A percentile compares a stretch with the other conserved stretches of the same genome.
Evolutionary conservation across 192 early-diverging fungal genomes (phyloP).

Genomic region (Allomyces arbusculus): DNA sequence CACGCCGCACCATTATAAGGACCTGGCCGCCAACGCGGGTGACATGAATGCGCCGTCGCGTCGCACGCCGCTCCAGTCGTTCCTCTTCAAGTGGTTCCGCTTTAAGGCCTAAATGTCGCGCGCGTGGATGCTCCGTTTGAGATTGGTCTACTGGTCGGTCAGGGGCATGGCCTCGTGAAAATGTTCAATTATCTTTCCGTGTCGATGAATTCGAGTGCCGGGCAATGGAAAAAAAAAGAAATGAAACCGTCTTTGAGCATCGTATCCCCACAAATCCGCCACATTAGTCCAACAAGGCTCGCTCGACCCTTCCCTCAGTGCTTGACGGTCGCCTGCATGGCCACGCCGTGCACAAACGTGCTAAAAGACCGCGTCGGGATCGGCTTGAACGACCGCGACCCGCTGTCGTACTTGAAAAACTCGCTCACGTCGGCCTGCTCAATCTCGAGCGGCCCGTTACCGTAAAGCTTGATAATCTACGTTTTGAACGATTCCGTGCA

Average conservation of each 20-base stretch:
- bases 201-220: no score
- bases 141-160: no score
- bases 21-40: neutral
- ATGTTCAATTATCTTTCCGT: no score
- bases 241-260: no score
- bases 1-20: neutral
- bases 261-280: no score
- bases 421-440: conserved; percentile 12
- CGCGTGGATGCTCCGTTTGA: no score
- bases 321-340: neutral
- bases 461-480: conserved; percentile 14
- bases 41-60: neutral
- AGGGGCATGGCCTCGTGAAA: no score
- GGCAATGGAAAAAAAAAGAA: no score
- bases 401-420: conserved; percentile 35
- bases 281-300: no score
- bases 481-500: no score
- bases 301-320: no score
- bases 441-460: conserved; percentile 18
- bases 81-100: neutral
- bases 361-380: conserved; percentile 13
- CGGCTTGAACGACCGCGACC: conserved; percentile 20
- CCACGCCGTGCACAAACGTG: neutral
- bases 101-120: neutral
- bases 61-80: neutral